Conservation (phyloP, 1,139 yeast species). For the Wickerhamomyces sp. region DNA sequence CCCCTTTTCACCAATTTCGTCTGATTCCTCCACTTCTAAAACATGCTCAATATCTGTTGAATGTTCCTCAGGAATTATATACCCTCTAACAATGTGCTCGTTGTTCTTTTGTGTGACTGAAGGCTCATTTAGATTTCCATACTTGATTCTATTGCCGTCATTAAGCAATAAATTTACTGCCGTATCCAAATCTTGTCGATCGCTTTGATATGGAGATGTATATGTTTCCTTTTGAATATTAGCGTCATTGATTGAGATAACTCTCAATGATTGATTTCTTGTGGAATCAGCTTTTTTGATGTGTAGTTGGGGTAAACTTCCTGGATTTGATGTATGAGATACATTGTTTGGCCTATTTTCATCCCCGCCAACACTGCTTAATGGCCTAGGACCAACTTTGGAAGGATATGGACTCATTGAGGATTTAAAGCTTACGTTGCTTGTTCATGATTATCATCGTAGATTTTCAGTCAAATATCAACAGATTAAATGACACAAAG, state of each 20-base stretch:
- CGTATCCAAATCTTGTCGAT: not conserved
- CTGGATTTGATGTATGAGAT: not conserved
- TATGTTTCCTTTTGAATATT: not conserved
- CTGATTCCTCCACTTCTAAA: constrained; percentile 1
- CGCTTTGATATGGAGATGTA: not conserved
- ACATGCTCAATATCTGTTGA: no score
- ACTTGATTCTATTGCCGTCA: no score
- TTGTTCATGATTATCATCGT: no score
- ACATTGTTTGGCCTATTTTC: constrained; percentile 5
- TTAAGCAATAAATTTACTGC: not conserved
- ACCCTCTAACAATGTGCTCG: no score
- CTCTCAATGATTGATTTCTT: not conserved
- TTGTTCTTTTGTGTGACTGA: no score
- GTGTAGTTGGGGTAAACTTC: not conserved
- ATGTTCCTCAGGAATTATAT: constrained; percentile 2
- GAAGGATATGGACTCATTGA: not conserved
- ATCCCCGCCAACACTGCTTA: not conserved
- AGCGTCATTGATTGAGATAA: not conserved
- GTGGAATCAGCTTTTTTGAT: not conserved
- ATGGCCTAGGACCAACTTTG: not conserved
- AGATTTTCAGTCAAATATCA: not conserved
- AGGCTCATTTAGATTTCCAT: no score
- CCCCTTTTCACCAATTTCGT: not conserved
- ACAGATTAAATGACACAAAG: not conserved
- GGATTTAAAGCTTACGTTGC: no score